Base-by-base conservation (phyloP, 306 rosid genomes). In the Arachis stenosperma region DNA sequence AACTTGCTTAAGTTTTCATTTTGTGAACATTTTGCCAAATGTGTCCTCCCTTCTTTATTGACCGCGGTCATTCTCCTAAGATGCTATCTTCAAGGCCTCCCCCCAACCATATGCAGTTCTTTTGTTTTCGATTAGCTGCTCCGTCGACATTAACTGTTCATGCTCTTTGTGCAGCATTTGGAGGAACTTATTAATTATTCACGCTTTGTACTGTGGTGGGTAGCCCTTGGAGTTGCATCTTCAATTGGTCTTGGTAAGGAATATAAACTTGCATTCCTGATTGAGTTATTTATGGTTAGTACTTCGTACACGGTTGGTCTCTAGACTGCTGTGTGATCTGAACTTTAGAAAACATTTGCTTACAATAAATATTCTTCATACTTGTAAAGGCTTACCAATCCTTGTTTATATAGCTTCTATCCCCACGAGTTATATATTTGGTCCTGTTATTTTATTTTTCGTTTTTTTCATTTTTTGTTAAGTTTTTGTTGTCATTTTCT, bases 201-300 rank as follows among this genome's bases (percentile, higher is more conserved):
- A 61, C 84, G 82, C 69, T 95, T 81, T 77, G 97, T 86, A 61
- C 63, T 95, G 65, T 95, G 99, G 99, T 95, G 99, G 99, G 69
- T 88, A 74, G 81, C 90, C 75, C 97, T 95, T 74, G 99, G 98
- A 76, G 88, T 95, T 74, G 98, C 98, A 81, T 95, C 99, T 58
- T 95, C 97, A 42, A 90, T 95, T 83, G 99, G 99, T 79, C 92
- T 95, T 70, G 99, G 99, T 95, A 87, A 82, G 91, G 61, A 74
- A 76, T 63, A 41, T 57, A 47, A 30, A 13, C 55, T 17, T 46
- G 37, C 57, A 79, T 41, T 76, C 71, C 40, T 77, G 76, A 69
- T 83, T 65, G 51, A 66, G 77, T 56, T n/a, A 74, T 48, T 48
- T 44, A 44, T 44, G 44, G 53, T 74, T 29, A 64, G 64, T 36